Percentiles rank a stretch among this genome's conserved stretches.
Evolutionary conservation across 164 flowering plant genomes (phyloP).

Genomic region (Umbellularia californica): DNA sequence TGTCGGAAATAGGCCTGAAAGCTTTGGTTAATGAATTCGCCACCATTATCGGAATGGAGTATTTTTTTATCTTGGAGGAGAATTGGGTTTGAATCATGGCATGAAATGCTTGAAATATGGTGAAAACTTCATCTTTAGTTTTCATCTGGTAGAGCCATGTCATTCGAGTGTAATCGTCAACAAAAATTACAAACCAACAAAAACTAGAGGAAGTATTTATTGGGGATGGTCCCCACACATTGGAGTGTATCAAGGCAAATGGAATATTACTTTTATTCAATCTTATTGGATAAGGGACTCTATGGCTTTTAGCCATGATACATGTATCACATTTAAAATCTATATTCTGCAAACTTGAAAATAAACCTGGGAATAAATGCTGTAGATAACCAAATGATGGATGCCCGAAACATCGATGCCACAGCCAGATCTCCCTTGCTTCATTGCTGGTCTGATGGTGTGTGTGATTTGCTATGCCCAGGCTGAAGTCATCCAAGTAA

Average conservation of each 20-base stretch:
- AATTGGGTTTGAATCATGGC: not conserved
- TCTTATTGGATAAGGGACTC: not conserved
- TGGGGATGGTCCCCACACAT: not conserved
- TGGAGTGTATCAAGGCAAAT: not conserved
- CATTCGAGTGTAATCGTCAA: not conserved
- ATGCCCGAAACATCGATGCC: not conserved
- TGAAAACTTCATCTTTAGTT: not conserved
- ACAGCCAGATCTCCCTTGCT: not conserved
- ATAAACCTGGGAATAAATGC: not conserved
- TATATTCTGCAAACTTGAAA: no score
- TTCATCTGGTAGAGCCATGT: not conserved
- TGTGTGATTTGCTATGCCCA: no score
- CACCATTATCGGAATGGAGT: not conserved
- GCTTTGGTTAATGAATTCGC: not conserved
- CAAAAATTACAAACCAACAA: not conserved
- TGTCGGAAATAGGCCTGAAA: not conserved
- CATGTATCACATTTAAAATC: no score
- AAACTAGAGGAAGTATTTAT: not conserved
- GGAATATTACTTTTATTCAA: not conserved
- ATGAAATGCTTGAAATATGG: not conserved
- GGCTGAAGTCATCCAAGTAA: no score
- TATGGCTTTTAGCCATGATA: no score
- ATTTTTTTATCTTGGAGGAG: not conserved
- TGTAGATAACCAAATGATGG: not conserved
- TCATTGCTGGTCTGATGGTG: no score